Evolutionary conservation across 495 filamentous ascomycete species (phyloP), one percentile per base, ranked within the genome.

Genomic region (Trypethelium eluteriae): DNA sequence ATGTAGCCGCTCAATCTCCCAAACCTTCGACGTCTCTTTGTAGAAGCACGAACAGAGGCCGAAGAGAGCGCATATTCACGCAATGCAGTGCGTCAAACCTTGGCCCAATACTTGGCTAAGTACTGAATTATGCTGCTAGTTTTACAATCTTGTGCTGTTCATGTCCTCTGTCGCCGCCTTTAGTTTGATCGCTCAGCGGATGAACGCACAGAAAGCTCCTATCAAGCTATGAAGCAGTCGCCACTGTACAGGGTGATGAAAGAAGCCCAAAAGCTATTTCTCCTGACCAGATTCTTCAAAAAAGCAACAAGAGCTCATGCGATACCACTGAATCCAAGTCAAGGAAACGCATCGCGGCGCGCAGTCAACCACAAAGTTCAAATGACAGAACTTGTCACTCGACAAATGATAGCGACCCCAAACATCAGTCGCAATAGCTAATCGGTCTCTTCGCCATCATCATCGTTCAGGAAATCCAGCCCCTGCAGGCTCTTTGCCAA

Each of bases 61-160:
- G 94, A 98, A 75, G 94, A 98, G 77, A 89, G 93, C 76, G 89
- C 90, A 62, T 93, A 97, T 72, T 98, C 95, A 4, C 83, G 94
- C 67, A 95, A 86, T 75, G 94, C 94, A 49, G 94, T 98, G 80
- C 71, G 89, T 67, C n/a, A n/a, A 53, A 41, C 2, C 5, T 62
- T 39, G 50, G 10, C 5, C 32, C 62, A 5, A 35, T 9, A 36
- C 3, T 35, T 7, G 9, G 2, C 53, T 35, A 0, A 36, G 3
- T 57, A 70, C 46, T 68, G n/a, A 65, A 39, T 36, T 41, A 3
- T 11, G 10, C 7, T 65, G 32, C 16, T 74, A 97, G 94, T 98
- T 98, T 77, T 98, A 98, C 80, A 98, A 98, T 73, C 84, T 96
- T 2, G 90, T 96, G 2, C 82, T 98, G 2, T 98, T 98, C 79